These are phyloP conservation scores for Dioscorea cayenensis DNA, from an alignment of 116 monocot genomes.

Conservation along the genomic window DNA sequence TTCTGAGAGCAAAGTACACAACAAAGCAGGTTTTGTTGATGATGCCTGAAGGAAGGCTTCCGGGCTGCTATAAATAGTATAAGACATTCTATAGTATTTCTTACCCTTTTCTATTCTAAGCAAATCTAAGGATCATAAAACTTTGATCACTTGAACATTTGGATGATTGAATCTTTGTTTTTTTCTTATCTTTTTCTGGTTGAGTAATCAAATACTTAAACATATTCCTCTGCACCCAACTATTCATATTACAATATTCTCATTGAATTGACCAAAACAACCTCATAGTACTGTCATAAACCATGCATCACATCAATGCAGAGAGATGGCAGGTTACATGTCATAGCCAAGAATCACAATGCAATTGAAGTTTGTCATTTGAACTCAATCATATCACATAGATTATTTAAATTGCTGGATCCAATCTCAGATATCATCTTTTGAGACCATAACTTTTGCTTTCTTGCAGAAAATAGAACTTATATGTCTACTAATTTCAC, in stretches of 20 bases:
- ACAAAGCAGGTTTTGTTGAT: constrained; percentile 20
- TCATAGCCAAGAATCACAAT: too few relatives aligned
- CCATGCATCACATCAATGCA: not conserved
- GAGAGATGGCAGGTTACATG: too few relatives aligned
- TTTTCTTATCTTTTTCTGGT: too few relatives aligned
- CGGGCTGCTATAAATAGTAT: constrained; percentile 40
- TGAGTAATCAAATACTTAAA: too few relatives aligned
- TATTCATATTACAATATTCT: too few relatives aligned
- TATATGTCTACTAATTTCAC: not conserved
- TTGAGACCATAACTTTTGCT: not conserved
- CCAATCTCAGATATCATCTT: not conserved
- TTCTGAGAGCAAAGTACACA: constrained; percentile 34
- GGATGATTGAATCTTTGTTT: not conserved
- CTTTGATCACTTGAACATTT: constrained; percentile 26
- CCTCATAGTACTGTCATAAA: not conserved
- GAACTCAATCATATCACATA: not conserved
- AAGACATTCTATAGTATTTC: constrained; percentile 29
- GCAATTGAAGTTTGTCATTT: too few relatives aligned
- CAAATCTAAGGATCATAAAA: constrained; percentile 26
- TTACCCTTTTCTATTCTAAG: constrained; percentile 13
- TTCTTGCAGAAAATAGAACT: not conserved
- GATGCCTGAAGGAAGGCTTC: constrained; percentile 13
- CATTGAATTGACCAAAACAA: not conserved
- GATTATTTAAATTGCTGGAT: not conserved
- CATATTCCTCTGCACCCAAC: too few relatives aligned